Base-by-base conservation (phyloP, 2,329 filamentous ascomycete genomes). In the Metarhizium album region DNA sequence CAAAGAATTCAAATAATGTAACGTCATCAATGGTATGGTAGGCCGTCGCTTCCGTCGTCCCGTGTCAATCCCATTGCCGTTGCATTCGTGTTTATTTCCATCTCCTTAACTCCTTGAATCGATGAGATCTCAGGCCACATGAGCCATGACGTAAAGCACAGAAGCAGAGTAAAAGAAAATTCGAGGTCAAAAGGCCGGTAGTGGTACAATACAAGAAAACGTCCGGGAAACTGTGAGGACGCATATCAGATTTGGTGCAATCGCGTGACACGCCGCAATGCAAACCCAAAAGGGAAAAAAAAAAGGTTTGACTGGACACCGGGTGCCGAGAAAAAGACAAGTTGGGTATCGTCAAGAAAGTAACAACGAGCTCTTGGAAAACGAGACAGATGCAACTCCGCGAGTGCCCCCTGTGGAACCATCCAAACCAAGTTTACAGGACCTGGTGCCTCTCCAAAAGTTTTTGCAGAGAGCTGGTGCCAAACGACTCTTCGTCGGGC, bases 401-500 rank as follows among this genome's bases (percentile, higher is more conserved):
- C 27, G 27, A 29, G 7, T 6, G 27, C 27, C 27, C 27, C 27
- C 27, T 29, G 27, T 9, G 7, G 27, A 29, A 9, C 27, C 27
- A 29, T 29, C 27, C 7, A 29, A 29, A 37, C 13, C 22, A 37
- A 37, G 35, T 27, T 68, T 63, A 79, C 55, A 83, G 63, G 51
- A 84, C 72, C 43, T 66, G 63, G 58, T 82, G 67, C 60, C 74
- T 75, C 56, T 69, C 63, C 48, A 84, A 71, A 31, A 84, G 67
- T 55, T 64, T 70, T 59, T 70, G 71, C 45, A 84, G 62, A 2
- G 78, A 70, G 48, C 72, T 68, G 45, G 72, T 77, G 60, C 75
- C 76, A 54, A 84, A 82, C 38, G 71, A 64, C 43, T 81, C 79
- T 31, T 83, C 78, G 35, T 83, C 79, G 1, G 90, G 89, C 46